A percentile compares a stretch with the other conserved stretches of the same genome.
Evolutionary conservation across 176 grass and related monocot species (phyloP).

Genomic region (Oryza australiensis): DNA sequence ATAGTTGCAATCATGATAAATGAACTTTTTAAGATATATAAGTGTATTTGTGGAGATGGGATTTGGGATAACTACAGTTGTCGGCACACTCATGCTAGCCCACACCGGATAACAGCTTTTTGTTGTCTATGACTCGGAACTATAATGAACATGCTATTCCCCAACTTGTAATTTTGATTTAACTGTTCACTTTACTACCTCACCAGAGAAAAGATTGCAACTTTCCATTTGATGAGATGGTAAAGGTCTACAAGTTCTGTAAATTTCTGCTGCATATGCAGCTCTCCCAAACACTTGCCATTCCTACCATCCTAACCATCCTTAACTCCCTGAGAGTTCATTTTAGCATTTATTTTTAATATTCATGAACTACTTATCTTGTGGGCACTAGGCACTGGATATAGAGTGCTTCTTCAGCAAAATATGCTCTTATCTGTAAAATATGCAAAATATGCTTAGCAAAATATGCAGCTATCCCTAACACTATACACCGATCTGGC

Average conservation of each 20-base stretch:
- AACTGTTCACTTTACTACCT: too few relatives aligned
- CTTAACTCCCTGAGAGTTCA: too few relatives aligned
- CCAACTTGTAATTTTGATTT: conserved; percentile 1
- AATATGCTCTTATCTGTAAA: too few relatives aligned
- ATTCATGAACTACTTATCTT: too few relatives aligned
- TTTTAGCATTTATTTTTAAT: too few relatives aligned
- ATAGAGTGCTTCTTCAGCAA: too few relatives aligned
- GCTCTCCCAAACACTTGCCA: too few relatives aligned
- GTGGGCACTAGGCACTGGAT: too few relatives aligned
- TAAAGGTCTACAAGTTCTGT: not conserved
- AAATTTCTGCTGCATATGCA: not conserved
- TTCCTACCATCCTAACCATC: too few relatives aligned
- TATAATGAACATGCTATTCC: conserved; percentile 23
- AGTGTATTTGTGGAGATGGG: not conserved
- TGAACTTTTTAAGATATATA: conserved; percentile 14
- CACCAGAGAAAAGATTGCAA: conserved; percentile 3
- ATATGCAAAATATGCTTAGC: too few relatives aligned
- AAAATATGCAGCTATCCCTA: too few relatives aligned
- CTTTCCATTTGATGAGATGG: not conserved
- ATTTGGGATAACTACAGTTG: conserved; percentile 4
- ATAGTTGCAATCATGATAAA: conserved; percentile 10
- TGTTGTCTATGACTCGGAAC: conserved; percentile 1
- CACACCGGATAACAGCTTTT: not conserved
- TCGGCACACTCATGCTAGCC: conserved; percentile 44
- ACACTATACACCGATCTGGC: not conserved